Conservation (phyloP, 176 grass and related monocot genomes). For the Oropetium thomaeum region DNA sequence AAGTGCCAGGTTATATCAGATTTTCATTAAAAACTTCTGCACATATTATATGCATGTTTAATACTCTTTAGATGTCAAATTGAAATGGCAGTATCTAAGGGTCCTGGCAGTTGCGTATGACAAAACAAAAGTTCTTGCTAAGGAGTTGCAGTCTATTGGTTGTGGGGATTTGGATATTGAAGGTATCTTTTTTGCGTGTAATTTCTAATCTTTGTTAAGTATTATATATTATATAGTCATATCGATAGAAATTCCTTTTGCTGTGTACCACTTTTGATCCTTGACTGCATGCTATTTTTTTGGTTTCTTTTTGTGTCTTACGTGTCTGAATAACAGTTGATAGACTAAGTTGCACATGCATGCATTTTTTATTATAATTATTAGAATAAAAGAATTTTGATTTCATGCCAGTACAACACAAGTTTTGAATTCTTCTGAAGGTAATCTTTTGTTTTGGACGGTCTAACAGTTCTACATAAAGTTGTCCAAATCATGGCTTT, state of each 20-base stretch:
- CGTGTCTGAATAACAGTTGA: background rate
- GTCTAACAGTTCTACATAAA: conserved; percentile 10
- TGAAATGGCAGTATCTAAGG: conserved; percentile 81
- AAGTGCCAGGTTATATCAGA: conserved; percentile 37
- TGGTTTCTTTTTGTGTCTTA: background rate
- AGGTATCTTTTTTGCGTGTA: conserved; percentile 52
- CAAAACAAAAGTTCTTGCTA: conserved; percentile 91
- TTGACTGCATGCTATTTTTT: background rate
- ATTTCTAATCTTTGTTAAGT: conserved; percentile 16
- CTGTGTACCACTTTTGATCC: background rate
- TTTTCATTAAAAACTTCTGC: conserved; percentile 24
- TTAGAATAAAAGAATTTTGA: background rate
- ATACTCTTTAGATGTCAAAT: conserved; percentile 30
- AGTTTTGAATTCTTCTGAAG: background rate
- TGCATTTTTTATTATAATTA: conserved; percentile 9
- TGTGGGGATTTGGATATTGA: conserved; percentile 99
- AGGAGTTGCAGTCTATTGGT: conserved; percentile 86
- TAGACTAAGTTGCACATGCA: background rate
- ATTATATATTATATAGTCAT: conserved; percentile 1
- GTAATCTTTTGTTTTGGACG: conserved; percentile 20
- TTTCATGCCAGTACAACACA: background rate
- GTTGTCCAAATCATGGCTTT: background rate
- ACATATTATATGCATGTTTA: conserved; percentile 12
- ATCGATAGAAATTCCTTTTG: background rate
- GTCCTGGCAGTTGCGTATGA: conserved; percentile 86